Base-by-base conservation (phyloP, 1,284 basidiomycete genomes). In the Marasmius sp. region DNA sequence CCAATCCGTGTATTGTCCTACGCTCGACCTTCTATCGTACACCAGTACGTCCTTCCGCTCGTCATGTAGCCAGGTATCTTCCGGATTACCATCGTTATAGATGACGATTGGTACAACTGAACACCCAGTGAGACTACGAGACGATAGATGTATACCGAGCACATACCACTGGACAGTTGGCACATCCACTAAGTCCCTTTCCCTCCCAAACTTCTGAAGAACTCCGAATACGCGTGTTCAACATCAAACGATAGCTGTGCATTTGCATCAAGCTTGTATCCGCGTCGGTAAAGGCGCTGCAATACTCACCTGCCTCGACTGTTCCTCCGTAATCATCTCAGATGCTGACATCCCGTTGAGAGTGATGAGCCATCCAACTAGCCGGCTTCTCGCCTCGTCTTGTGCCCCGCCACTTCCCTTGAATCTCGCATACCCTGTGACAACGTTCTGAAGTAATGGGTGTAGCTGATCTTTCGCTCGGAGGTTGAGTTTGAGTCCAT, bases 381-480 rank as follows among this genome's bases (percentile, higher is more conserved):
- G 93, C 74, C 92, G 91, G 63, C 91, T 94, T 55, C 97, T 83
- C 34, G 52, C 52, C 36, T 54, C 52, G 0, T 95, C 95, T 78
- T 98, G 94, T 92, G 94, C 97, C 66, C 95, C 94, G 63, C 91
- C 93, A 70, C 91, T 93, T 6, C 91, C 92, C 72, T 95, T 95
- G 78, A 98, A 97, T 56, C 93, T 83, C 2, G 94, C 92, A 74
- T 95, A 97, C 6, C 93, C 91, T 1, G 91, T 93, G 70, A 98
- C 95, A 8, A 99, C 86, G 66, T 98, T 96, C 68, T 97, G 94
- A 51, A 99, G 74, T 65, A 98, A 88, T 0, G 96, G 96, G 73
- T 98, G 97, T 9, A 99, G 80, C 72, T 98, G 95, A 72, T 99
- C 97, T 74, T 99, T 99, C 3, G 97, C 96, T 38, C 94, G 85